Evolutionary conservation across 2,329 filamentous ascomycete genomes (phyloP).

Genomic region (Aspergillus brunneoviolaceus): DNA sequence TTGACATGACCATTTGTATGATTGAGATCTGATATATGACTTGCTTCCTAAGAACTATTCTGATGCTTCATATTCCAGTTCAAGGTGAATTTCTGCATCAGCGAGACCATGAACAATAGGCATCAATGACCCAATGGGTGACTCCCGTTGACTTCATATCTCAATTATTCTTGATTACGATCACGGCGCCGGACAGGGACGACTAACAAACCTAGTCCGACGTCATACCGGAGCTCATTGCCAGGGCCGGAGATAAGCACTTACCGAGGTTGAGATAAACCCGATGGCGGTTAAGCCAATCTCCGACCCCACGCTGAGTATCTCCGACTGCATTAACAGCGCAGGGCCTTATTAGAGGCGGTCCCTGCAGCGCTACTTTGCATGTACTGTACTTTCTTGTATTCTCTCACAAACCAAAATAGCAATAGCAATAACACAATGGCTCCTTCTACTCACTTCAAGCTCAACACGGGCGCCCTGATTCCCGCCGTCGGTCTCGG

Average conservation of each 20-base stretch:
- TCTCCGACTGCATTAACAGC: not conserved
- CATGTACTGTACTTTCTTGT: not conserved
- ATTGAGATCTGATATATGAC: too few relatives aligned
- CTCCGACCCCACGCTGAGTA: not conserved
- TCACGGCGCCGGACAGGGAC: too few relatives aligned
- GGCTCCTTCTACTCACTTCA: slow-evolving; percentile 6
- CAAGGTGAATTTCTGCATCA: too few relatives aligned
- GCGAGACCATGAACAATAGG: too few relatives aligned
- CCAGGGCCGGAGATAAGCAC: not conserved
- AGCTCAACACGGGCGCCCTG: slow-evolving; percentile 40
- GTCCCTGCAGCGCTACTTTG: not conserved
- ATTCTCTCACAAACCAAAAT: not conserved
- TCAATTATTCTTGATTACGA: too few relatives aligned
- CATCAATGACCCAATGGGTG: too few relatives aligned
- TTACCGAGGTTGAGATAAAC: not conserved
- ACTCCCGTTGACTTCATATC: too few relatives aligned
- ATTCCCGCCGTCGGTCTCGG: slow-evolving; percentile 40
- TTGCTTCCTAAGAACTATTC: too few relatives aligned
- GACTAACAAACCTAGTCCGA: too few relatives aligned
- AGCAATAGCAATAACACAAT: not conserved
- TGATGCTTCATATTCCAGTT: too few relatives aligned
- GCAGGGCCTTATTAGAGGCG: not conserved
- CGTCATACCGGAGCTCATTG: too few relatives aligned
- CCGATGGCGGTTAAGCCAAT: not conserved
- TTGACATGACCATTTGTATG: too few relatives aligned